Conservation (phyloP, 208 protist genomes). For the Crithidia fasciculata region DNA sequence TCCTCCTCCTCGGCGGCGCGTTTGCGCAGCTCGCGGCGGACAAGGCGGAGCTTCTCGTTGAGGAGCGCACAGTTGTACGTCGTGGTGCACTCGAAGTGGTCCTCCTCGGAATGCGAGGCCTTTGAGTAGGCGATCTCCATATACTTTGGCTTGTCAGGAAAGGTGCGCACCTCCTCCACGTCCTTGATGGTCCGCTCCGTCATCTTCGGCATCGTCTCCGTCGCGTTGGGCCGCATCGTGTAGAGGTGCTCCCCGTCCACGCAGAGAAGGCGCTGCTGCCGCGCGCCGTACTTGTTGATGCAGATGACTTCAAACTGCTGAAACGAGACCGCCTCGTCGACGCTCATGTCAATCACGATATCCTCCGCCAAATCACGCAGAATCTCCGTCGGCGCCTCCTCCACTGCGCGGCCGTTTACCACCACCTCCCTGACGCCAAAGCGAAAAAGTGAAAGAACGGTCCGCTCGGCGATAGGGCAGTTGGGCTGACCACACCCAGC, state of each 20-base stretch:
- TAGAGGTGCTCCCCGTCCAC: slow-evolving; percentile 88
- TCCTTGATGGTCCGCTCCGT: slow-evolving; percentile 78
- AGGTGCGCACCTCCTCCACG: slow-evolving; percentile 72
- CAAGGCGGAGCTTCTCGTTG: slow-evolving; percentile 84
- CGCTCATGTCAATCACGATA: slow-evolving; percentile 80
- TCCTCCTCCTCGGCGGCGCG: slow-evolving; percentile 53
- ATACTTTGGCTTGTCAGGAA: slow-evolving; percentile 79
- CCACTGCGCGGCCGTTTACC: slow-evolving; percentile 70
- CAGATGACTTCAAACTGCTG: slow-evolving; percentile 89
- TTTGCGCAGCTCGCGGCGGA: slow-evolving; percentile 78
- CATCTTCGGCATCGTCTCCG: slow-evolving; percentile 48
- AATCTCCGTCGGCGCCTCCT: slow-evolving; percentile 45
- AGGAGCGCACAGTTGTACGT: slow-evolving; percentile 82
- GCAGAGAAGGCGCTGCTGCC: slow-evolving; percentile 81
- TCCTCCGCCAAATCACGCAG: slow-evolving; percentile 51
- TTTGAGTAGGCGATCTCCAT: slow-evolving; percentile 82
- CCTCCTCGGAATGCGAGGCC: slow-evolving; percentile 69
- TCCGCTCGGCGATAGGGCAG: slow-evolving; percentile 82
- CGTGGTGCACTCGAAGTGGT: slow-evolving; percentile 87
- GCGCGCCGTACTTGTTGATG: slow-evolving; percentile 78
- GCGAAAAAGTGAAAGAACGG: slow-evolving; percentile 80
- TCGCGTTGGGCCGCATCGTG: slow-evolving; percentile 72
- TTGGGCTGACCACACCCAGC: slow-evolving; percentile 74
- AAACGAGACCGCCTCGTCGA: slow-evolving; percentile 76
- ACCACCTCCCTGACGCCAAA: slow-evolving; percentile 87